Conservation (phyloP, 805 yeast species). For the Kodamaea kaohsiungensis region DNA sequence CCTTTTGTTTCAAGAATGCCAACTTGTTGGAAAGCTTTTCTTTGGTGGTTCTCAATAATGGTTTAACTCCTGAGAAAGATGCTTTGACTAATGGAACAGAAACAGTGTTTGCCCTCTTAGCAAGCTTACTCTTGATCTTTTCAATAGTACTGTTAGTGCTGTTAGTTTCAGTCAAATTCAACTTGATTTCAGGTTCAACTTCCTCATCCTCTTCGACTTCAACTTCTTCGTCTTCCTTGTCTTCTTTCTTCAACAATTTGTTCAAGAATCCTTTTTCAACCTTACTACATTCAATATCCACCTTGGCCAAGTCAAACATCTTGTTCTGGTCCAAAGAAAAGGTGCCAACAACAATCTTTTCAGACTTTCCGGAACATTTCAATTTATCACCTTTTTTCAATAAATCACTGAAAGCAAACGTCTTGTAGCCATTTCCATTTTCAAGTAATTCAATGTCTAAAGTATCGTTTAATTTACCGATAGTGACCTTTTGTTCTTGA, state of each 20-base stretch:
- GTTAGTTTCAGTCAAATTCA: slow-evolving; percentile 17
- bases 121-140: slow-evolving; percentile 9
- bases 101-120: slow-evolving; percentile 15
- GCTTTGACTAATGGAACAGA: slow-evolving; percentile 46
- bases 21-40: slow-evolving; percentile 50
- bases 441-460: slow-evolving; percentile 37
- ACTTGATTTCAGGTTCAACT: slow-evolving; percentile 14
- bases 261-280: slow-evolving; percentile 24
- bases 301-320: slow-evolving; percentile 45
- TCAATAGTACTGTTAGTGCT: slow-evolving; percentile 20
- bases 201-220: slow-evolving; percentile 20
- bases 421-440: slow-evolving; percentile 36
- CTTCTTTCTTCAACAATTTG: slow-evolving; percentile 23
- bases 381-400: slow-evolving; percentile 30
- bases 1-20: slow-evolving; percentile 52
- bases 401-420: slow-evolving; percentile 27
- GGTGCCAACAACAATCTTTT: slow-evolving; percentile 35
- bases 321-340: slow-evolving; percentile 51
- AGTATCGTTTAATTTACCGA: slow-evolving; percentile 35
- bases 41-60: slow-evolving; percentile 41
- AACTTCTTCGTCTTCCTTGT: slow-evolving; percentile 19
- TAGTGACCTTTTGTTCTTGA: slow-evolving; percentile 31
- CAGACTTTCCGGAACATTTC: slow-evolving; percentile 40
- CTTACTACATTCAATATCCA: slow-evolving; percentile 46
- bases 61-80: slow-evolving; percentile 39